Evolutionary conservation across 108 stramenopile species (phyloP).

Genomic region (Schizochytrium sp.): DNA sequence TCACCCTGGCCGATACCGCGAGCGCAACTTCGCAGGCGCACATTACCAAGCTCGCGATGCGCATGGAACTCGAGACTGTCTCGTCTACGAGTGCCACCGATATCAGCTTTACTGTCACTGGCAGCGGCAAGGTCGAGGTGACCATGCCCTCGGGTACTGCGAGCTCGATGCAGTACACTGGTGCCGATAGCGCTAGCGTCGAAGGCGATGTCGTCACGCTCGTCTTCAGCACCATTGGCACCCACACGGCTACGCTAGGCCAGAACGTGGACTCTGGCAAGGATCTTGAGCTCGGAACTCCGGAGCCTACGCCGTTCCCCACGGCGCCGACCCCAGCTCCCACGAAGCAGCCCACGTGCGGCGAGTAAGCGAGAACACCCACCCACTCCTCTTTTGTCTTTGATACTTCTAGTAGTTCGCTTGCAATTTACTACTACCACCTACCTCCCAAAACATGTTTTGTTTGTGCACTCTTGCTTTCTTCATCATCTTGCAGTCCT

Average conservation of each 20-base stretch:
- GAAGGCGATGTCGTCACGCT: not conserved
- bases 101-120: not conserved
- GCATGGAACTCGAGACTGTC: not conserved
- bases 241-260: not conserved
- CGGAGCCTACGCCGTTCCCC: not conserved
- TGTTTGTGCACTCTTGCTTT: too few relatives aligned
- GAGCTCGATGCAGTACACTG: not conserved
- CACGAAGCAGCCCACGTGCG: not conserved
- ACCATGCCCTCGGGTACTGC: not conserved
- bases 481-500: too few relatives aligned
- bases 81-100: not conserved
- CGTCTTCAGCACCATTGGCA: not conserved
- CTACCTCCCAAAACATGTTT: too few relatives aligned
- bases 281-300: not conserved
- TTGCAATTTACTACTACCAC: too few relatives aligned
- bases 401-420: too few relatives aligned
- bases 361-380: not conserved
- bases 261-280: not conserved
- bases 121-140: not conserved
- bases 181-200: not conserved
- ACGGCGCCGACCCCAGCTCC: not conserved
- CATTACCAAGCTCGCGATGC: not conserved
- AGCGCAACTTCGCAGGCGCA: not conserved
- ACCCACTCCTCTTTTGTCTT: too few relatives aligned
- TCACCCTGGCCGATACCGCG: not conserved